phyloP scores from a whole-genome alignment of 2,329 filamentous ascomycete genomes.

The Colletotrichum tropicicola region DNA sequence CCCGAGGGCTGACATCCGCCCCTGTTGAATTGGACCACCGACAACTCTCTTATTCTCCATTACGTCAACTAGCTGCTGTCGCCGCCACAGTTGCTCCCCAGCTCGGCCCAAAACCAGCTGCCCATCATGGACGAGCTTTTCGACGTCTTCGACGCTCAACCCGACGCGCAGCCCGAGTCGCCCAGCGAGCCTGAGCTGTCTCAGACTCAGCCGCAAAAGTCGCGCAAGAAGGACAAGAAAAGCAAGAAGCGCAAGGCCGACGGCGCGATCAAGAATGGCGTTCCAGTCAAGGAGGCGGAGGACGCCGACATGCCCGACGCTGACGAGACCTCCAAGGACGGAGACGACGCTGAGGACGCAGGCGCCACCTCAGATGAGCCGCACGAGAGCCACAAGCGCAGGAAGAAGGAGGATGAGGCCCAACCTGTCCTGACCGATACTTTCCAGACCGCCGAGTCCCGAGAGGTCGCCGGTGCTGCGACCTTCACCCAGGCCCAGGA shows the following conservation, averaged over 20 bases:
- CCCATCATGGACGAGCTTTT: conserved; percentile 79
- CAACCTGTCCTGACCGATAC: conserved; percentile 90
- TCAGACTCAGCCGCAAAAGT: conserved; percentile 41
- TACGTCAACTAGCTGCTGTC: not conserved
- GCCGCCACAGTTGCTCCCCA: not conserved
- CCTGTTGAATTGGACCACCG: too few relatives aligned
- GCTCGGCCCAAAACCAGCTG: not conserved
- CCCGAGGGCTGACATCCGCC: too few relatives aligned
- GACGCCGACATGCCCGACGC: conserved; percentile 54
- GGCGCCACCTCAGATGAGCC: conserved; percentile 41
- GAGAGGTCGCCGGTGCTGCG: conserved; percentile 84
- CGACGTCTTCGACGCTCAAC: conserved; percentile 79
- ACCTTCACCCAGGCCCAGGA: conserved; percentile 72
- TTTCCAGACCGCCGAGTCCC: conserved; percentile 93
- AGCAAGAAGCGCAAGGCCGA: conserved; percentile 90
- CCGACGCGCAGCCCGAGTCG: conserved; percentile 50
- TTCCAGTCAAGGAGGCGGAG: conserved; percentile 35
- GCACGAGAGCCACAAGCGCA: conserved; percentile 64
- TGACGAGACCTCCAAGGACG: conserved; percentile 49
- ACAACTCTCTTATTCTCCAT: not conserved
- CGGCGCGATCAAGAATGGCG: conserved; percentile 72
- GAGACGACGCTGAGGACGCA: conserved; percentile 40
- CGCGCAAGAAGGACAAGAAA: conserved; percentile 64
- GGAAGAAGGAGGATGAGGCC: conserved; percentile 66
- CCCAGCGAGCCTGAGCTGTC: conserved; percentile 53